Conservation (phyloP, 345 rosid species). For the Euphorbia pulcherrima region DNA sequence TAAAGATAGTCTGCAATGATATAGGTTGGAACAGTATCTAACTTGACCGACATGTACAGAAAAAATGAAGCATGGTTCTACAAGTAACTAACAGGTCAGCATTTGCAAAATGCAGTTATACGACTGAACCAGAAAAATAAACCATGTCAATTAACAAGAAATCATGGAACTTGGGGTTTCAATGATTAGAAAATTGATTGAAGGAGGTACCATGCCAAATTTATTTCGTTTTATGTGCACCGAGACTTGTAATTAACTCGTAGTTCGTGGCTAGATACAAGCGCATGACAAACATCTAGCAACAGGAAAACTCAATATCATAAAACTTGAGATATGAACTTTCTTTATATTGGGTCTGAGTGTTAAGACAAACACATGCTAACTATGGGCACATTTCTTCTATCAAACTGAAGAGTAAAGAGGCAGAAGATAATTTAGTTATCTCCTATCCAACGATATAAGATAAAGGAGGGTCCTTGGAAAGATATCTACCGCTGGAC, state of each 20-base stretch:
- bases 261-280: not conserved
- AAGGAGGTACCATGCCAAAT: not conserved
- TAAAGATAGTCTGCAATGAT: not conserved
- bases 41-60: not conserved
- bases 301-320: not conserved
- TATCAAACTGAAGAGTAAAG: not conserved
- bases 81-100: not conserved
- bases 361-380: not conserved
- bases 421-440: constrained; percentile 2
- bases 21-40: not conserved
- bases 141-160: not conserved
- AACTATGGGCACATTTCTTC: not conserved
- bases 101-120: not conserved
- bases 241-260: not conserved
- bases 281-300: not conserved
- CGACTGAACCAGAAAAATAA: not conserved
- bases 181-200: not conserved
- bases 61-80: not conserved
- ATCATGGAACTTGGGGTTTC: not conserved
- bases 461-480: constrained; percentile 28
- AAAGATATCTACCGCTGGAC: constrained; percentile 21
- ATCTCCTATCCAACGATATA: constrained; percentile 29
- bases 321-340: not conserved
- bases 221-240: not conserved
- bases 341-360: not conserved